phyloP scores from a whole-genome alignment of 2,329 filamentous ascomycete genomes.

The Fusarium pilosicola region DNA sequence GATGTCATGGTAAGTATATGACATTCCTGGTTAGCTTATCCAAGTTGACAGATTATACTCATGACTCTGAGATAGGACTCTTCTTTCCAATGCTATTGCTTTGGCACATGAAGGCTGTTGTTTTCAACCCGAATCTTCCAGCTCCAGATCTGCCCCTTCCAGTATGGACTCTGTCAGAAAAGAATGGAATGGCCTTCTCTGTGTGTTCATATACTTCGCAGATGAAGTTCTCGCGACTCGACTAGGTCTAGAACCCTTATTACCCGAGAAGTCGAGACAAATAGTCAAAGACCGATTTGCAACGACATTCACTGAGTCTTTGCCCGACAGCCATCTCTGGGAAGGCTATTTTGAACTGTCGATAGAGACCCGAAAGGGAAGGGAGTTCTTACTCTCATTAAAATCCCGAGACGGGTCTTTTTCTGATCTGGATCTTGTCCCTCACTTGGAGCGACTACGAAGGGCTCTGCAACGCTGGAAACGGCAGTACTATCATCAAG shows the following conservation, averaged over 20 bases:
- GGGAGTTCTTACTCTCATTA: slow-evolving; percentile 21
- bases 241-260: slow-evolving; percentile 17
- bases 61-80: slow-evolving; percentile 5
- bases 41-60: background rate
- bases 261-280: slow-evolving; percentile 26
- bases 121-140: slow-evolving; percentile 11
- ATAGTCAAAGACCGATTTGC: slow-evolving; percentile 22
- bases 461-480: background rate
- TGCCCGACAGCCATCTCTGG: slow-evolving; percentile 18
- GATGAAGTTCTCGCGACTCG: slow-evolving; percentile 19
- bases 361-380: slow-evolving; percentile 13
- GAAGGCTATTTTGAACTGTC: slow-evolving; percentile 27
- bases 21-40: background rate
- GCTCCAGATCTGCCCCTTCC: background rate
- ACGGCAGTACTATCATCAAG: background rate
- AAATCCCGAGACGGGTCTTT: background rate
- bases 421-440: background rate
- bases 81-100: slow-evolving; percentile 30
- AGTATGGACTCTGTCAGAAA: background rate
- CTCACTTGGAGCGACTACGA: background rate
- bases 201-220: slow-evolving; percentile 27
- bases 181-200: slow-evolving; percentile 28
- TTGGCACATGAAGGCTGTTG: slow-evolving; percentile 27
- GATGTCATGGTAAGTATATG: slow-evolving; percentile 25
- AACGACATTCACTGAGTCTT: slow-evolving; percentile 15